Evolutionary conservation across 371 early-diverging fungal species (phyloP).

Genomic region (Catenaria anguillulae): DNA sequence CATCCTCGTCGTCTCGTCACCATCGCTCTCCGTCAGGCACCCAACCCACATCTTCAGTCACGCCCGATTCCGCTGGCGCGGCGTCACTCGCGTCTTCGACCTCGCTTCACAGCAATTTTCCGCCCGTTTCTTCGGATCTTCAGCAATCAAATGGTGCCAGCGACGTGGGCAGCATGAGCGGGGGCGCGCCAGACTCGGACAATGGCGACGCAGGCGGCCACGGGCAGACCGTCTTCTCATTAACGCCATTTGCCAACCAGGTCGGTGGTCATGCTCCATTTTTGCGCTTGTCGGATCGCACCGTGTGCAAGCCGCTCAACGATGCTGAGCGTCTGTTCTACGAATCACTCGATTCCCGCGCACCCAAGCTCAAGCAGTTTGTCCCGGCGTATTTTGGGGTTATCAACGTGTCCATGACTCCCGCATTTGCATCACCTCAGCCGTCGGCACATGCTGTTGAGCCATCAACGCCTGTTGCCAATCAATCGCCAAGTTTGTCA

Average conservation of each 20-base stretch:
- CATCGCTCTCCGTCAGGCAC: too few relatives aligned
- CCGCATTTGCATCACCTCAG: conserved; percentile 14
- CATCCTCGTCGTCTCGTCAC: too few relatives aligned
- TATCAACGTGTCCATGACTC: conserved; percentile 73
- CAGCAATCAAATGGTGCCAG: too few relatives aligned
- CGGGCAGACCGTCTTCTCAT: too few relatives aligned
- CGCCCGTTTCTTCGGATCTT: too few relatives aligned
- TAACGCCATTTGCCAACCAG: conserved; percentile 53
- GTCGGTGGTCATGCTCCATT: conserved; percentile 77
- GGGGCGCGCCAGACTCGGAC: too few relatives aligned
- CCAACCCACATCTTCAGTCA: too few relatives aligned
- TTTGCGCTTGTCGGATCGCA: conserved; percentile 63
- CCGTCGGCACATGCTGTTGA: neutral
- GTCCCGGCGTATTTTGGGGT: conserved; percentile 83
- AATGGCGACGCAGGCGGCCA: too few relatives aligned
- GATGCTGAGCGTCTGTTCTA: conserved; percentile 72
- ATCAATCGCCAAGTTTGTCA: neutral
- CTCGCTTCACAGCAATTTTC: too few relatives aligned
- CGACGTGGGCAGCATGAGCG: too few relatives aligned
- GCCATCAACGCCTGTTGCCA: neutral
- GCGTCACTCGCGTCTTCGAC: too few relatives aligned
- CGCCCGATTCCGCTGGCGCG: too few relatives aligned
- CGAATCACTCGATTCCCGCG: conserved; percentile 58
- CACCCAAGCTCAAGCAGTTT: conserved; percentile 67
- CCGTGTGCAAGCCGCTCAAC: conserved; percentile 76